Base-by-base conservation (phyloP, 2,329 filamentous ascomycete genomes). In the Diplodia mutila region DNA sequence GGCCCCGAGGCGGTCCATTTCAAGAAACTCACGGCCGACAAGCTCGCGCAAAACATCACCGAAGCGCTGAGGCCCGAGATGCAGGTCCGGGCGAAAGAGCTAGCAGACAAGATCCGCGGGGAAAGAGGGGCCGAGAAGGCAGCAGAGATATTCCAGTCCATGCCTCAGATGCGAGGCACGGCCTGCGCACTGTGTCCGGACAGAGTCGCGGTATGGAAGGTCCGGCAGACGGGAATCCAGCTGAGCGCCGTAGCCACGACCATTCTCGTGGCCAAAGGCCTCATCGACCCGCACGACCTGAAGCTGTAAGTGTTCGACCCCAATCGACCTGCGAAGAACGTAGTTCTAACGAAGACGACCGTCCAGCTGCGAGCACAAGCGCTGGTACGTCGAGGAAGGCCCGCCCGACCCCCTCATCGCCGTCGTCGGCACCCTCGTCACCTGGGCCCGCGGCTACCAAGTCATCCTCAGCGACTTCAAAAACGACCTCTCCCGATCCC, bases 1-100 rank as follows among this genome's bases (percentile, higher is more conserved):
- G 91, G 91, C 0, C 79, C 81, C 67, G 85, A 90, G 1, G 79
- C 77, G 59, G 84, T 92, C 11, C 90, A 89, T 0, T 91, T 91
- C 78, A 92, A 91, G 77, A 78, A 84, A 8, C 77, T 93, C 1
- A 87, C 83, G 1, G 84, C 83, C 0, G 87, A 92, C 68, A 87
- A 85, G 54, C 78, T 93, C 1, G 87, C 87, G 0, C 87, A 90
- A 18, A 90, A 89, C 0, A 93, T 93, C 76, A 85, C 53, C 9
- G 53, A 55, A 14, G 53, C 53, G 32, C 16, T 55, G 32, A 34
- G 4, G 29, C 53, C 53, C 12, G 53, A 37, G 18, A 55, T 55
- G 29, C 53, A 37, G 29, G 18, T 37, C 9, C 32, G 32, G 18
- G 53, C 53, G 8, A 34, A 55, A 14, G 53, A 55, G 32, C 32